phyloP scores from a whole-genome alignment of 768 basidiomycete genomes.

The Boletus subcaerulescens region DNA sequence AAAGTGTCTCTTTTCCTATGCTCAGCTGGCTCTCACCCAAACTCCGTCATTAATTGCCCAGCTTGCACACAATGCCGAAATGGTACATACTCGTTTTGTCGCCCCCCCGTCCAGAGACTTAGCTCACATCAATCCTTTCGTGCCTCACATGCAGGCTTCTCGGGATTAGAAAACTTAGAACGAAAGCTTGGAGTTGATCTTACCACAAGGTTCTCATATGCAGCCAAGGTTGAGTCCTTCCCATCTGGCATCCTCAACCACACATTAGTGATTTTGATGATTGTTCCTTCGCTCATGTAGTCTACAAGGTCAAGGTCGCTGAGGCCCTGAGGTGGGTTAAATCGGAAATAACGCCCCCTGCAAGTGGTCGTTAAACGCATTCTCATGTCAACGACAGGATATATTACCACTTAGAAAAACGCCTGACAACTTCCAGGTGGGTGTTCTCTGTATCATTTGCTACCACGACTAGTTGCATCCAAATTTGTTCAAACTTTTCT shows the following conservation, averaged over 20 bases:
- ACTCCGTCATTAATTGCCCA: too few relatives aligned
- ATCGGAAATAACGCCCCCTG: background rate
- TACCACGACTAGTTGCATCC: background rate
- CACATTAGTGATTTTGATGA: background rate
- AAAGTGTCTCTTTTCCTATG: too few relatives aligned
- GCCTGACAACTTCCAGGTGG: background rate
- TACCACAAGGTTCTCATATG: background rate
- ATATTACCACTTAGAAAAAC: background rate
- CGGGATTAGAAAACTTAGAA: background rate
- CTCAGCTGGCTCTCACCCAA: too few relatives aligned
- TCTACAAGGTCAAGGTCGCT: background rate
- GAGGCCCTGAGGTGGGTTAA: background rate
- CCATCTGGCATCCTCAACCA: background rate
- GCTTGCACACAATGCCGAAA: too few relatives aligned
- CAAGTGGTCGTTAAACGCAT: background rate
- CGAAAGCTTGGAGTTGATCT: background rate
- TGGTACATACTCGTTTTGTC: too few relatives aligned
- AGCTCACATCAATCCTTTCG: background rate
- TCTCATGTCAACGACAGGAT: background rate
- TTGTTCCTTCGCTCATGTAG: background rate
- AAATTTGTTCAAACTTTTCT: background rate
- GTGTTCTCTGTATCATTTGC: background rate
- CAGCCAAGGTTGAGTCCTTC: background rate
- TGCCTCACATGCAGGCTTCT: background rate
- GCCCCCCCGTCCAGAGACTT: background rate